Evolutionary conservation across 2,329 filamentous ascomycete species (phyloP).

Genomic region (Stagonosporopsis rhizophila): DNA sequence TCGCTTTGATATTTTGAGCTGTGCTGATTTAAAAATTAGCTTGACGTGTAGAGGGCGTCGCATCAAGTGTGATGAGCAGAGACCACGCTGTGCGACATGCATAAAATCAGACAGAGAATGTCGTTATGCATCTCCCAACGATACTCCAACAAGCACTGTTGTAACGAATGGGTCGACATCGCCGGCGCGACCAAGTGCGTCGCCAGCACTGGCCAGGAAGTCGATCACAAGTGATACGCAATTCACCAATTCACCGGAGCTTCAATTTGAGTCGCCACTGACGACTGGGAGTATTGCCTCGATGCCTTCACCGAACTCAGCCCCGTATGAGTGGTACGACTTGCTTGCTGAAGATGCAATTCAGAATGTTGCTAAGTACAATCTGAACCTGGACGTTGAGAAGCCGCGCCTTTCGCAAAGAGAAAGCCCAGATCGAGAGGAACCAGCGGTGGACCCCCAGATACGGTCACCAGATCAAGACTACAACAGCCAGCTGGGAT

Average conservation of each 20-base stretch:
- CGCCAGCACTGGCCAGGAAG: slow-evolving; percentile 26
- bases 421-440: slow-evolving; percentile 34
- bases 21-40: slow-evolving; percentile 34
- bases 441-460: slow-evolving; percentile 24
- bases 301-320: slow-evolving; percentile 51
- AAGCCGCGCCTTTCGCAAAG: slow-evolving; percentile 33
- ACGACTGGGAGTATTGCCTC: slow-evolving; percentile 37
- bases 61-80: slow-evolving; percentile 61
- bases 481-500: slow-evolving; percentile 1
- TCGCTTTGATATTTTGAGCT: background rate
- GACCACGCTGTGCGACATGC: slow-evolving; percentile 55
- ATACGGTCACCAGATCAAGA: slow-evolving; percentile 20
- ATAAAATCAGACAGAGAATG: slow-evolving; percentile 54
- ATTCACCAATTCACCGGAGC: slow-evolving; percentile 38
- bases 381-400: slow-evolving; percentile 42
- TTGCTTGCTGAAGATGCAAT: slow-evolving; percentile 55
- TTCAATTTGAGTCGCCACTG: slow-evolving; percentile 42
- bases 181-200: slow-evolving; percentile 27
- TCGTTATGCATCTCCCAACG: slow-evolving; percentile 42
- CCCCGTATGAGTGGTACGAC: slow-evolving; percentile 59
- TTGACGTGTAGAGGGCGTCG: slow-evolving; percentile 56
- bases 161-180: slow-evolving; percentile 24
- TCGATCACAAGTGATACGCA: slow-evolving; percentile 29
- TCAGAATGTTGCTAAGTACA: slow-evolving; percentile 45
- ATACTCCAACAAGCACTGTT: slow-evolving; percentile 15